These are phyloP conservation scores for Teratosphaeria pseudoeucalypti DNA, from an alignment of 2,329 filamentous ascomycete species.

Conservation along the genomic window DNA sequence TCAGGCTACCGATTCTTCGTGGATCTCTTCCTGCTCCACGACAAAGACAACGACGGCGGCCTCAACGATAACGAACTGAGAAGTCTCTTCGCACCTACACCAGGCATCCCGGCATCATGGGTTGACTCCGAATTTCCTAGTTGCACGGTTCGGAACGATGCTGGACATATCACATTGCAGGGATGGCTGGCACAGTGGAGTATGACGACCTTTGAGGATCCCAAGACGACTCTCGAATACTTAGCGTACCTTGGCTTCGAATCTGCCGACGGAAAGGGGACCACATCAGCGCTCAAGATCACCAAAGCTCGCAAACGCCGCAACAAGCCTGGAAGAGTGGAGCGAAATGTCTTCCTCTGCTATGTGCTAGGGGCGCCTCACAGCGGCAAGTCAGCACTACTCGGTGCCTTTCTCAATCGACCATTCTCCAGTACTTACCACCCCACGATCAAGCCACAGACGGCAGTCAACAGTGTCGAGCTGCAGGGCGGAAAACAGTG, in stretches of 20 bases:
- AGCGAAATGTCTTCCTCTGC: conserved; percentile 87
- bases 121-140: conserved; percentile 80
- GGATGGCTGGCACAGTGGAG: conserved; percentile 99
- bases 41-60: conserved; percentile 95
- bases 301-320: conserved; percentile 85
- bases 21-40: conserved; percentile 86
- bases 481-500: conserved; percentile 92
- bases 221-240: conserved; percentile 90
- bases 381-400: conserved; percentile 81
- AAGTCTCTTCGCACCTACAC: conserved; percentile 84
- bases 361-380: conserved; percentile 79
- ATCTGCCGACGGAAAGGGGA: conserved; percentile 58
- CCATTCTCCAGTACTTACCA: conserved; percentile 77
- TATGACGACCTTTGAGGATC: conserved; percentile 96
- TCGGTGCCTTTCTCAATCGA: conserved; percentile 83
- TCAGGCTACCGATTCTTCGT: conserved; percentile 96
- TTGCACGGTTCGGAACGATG: conserved; percentile 89
- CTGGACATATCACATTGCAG: conserved; percentile 87
- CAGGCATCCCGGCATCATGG: conserved; percentile 80
- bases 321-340: conserved; percentile 70
- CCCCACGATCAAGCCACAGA: conserved; percentile 88
- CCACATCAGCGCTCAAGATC: conserved; percentile 78
- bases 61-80: conserved; percentile 76
- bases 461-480: conserved; percentile 92
- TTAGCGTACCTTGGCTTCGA: conserved; percentile 95